Evolutionary conservation across 176 grass and related monocot genomes (phyloP).

Genomic region (Triticum monococcum): DNA sequence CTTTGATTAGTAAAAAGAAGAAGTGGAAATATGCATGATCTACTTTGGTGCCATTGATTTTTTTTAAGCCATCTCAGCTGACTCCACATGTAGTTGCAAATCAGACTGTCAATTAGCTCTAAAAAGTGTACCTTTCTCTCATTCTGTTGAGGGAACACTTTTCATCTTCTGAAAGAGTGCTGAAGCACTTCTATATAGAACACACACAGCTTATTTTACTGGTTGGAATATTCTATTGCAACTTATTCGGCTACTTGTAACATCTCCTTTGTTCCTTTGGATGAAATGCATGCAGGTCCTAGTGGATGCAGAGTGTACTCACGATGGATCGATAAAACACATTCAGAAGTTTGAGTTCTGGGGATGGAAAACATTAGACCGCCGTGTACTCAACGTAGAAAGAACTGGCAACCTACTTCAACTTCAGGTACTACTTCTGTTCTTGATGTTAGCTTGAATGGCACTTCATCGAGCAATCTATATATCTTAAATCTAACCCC

Average conservation of each 20-base stretch:
- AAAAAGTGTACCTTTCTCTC: background rate
- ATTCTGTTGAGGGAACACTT: background rate
- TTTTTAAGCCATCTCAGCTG: background rate
- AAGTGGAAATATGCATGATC: background rate
- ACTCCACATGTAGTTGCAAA: background rate
- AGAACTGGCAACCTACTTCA: constrained; percentile 81
- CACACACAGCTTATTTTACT: background rate
- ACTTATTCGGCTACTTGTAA: background rate
- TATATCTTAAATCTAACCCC: constrained; percentile 5
- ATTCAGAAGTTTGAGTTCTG: constrained; percentile 93
- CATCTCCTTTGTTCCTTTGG: background rate
- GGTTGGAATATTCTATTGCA: background rate
- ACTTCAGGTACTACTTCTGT: constrained; percentile 66
- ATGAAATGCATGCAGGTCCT: constrained; percentile 58
- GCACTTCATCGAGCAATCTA: background rate
- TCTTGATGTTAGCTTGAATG: constrained; percentile 28
- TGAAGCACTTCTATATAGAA: background rate
- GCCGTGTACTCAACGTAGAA: constrained; percentile 84
- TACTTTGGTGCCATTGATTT: background rate
- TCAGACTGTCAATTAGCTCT: background rate
- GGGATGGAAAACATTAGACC: constrained; percentile 95
- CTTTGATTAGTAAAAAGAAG: background rate
- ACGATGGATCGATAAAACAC: constrained; percentile 97
- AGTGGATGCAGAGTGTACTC: constrained; percentile 97
- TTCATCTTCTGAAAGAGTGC: background rate